These are phyloP conservation scores for Spencermartinsiella europaea DNA, from an alignment of 805 yeast species.

Conservation along the genomic window DNA sequence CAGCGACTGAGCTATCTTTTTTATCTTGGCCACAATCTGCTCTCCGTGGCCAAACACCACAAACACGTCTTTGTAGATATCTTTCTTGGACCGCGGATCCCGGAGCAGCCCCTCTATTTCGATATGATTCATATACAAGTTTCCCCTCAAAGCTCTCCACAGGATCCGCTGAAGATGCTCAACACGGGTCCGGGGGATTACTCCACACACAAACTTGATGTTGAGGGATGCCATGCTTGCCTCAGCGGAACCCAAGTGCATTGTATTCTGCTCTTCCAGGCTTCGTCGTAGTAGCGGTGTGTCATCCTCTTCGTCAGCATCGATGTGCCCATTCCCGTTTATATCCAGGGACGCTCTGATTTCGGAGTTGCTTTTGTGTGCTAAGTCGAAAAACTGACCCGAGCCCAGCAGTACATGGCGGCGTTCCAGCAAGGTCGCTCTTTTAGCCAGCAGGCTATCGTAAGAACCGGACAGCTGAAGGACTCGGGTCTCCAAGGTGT, in stretches of 20 bases:
- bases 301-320: conserved; percentile 20
- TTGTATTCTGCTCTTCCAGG: conserved; percentile 13
- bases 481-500: conserved; percentile 64
- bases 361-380: conserved; percentile 28
- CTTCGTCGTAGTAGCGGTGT: conserved; percentile 33
- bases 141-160: conserved; percentile 93
- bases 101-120: conserved; percentile 64
- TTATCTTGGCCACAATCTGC: conserved; percentile 60
- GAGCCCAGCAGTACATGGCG: conserved; percentile 54
- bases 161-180: conserved; percentile 71
- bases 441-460: conserved; percentile 53
- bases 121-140: conserved; percentile 68
- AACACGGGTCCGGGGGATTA: conserved; percentile 66
- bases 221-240: conserved; percentile 22
- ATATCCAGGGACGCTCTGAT: conserved; percentile 24
- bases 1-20: conserved; percentile 79
- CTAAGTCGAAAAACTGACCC: conserved; percentile 43
- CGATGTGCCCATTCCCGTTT: too few relatives aligned
- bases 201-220: conserved; percentile 66
- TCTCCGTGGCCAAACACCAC: conserved; percentile 90
- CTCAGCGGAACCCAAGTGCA: conserved; percentile 1
- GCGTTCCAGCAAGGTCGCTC: conserved; percentile 63
- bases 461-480: conserved; percentile 62
- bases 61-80: conserved; percentile 72
- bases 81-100: conserved; percentile 51